Conservation (phyloP, 179 eudicot genomes). For the Beta macrorhiza region DNA sequence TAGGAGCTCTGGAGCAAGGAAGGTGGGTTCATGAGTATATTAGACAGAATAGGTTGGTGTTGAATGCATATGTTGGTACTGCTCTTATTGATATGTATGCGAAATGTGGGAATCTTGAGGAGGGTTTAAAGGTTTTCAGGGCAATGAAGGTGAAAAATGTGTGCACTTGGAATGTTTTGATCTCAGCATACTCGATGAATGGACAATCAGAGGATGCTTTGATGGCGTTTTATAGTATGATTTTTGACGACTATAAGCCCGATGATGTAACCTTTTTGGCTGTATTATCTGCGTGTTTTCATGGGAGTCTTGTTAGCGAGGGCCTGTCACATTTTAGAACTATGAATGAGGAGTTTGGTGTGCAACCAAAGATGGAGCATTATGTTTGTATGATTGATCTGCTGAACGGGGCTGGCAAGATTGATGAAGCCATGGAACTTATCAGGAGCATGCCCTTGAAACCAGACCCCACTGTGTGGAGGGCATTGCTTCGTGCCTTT, state of each 20-base stretch:
- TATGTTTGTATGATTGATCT: conserved; percentile 40
- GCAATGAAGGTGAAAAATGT: conserved; percentile 43
- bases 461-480: conserved; percentile 35
- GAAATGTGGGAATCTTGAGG: conserved; percentile 39
- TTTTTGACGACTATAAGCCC: conserved; percentile 30
- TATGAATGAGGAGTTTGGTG: conserved; percentile 34
- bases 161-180: conserved; percentile 46
- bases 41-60: conserved; percentile 24
- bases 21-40: conserved; percentile 42
- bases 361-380: conserved; percentile 38
- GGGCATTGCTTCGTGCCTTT: conserved; percentile 41
- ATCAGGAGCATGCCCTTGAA: conserved; percentile 30
- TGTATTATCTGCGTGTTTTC: conserved; percentile 40
- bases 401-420: conserved; percentile 25
- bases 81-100: conserved; percentile 43
- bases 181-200: conserved; percentile 35
- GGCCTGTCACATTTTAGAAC: conserved; percentile 33
- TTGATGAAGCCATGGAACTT: conserved; percentile 36
- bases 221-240: conserved; percentile 31
- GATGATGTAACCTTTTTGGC: conserved; percentile 39
- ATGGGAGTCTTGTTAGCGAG: conserved; percentile 33
- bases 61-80: conserved; percentile 46
- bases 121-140: conserved; percentile 28
- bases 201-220: conserved; percentile 37
- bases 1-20: conserved; percentile 35